phyloP scores from a whole-genome alignment of 768 basidiomycete species.

The Trametes cingulata region DNA sequence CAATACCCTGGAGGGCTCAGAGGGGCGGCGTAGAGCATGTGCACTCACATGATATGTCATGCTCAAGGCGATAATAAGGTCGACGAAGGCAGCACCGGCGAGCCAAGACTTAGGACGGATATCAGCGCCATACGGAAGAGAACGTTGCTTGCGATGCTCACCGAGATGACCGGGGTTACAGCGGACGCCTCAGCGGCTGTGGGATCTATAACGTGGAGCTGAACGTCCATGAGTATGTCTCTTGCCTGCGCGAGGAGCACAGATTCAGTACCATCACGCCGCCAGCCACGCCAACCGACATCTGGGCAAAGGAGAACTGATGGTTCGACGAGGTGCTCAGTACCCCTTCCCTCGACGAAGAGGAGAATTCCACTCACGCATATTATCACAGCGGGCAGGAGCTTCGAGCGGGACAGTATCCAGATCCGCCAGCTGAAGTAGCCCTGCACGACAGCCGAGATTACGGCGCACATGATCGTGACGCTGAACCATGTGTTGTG shows the following conservation, averaged over 20 bases:
- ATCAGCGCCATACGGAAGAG: neutral
- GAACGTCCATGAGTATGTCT: neutral
- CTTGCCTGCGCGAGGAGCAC: too few species aligned
- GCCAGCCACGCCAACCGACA: too few species aligned
- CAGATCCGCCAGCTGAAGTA: constrained; percentile 16
- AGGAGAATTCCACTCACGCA: neutral
- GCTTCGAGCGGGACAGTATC: neutral
- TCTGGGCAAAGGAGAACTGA: neutral
- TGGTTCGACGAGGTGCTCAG: too few species aligned
- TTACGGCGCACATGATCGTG: constrained; percentile 12
- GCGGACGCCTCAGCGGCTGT: neutral
- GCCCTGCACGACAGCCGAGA: constrained; percentile 10
- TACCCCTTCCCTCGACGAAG: too few species aligned
- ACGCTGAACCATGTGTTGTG: constrained; percentile 20
- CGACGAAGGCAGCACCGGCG: neutral
- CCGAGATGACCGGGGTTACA: neutral
- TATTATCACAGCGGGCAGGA: neutral
- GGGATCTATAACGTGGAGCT: neutral
- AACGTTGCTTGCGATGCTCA: neutral
- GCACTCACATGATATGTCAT: constrained; percentile 13
- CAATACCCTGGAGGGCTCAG: neutral
- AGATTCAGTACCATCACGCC: too few species aligned
- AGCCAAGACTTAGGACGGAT: too few species aligned
- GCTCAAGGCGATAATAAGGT: constrained; percentile 9
- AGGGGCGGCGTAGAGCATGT: neutral